Evolutionary conservation across 2,329 filamentous ascomycete genomes (phyloP), one percentile per base, ranked within the genome.

Genomic region (Pestalotiopsis sp.): DNA sequence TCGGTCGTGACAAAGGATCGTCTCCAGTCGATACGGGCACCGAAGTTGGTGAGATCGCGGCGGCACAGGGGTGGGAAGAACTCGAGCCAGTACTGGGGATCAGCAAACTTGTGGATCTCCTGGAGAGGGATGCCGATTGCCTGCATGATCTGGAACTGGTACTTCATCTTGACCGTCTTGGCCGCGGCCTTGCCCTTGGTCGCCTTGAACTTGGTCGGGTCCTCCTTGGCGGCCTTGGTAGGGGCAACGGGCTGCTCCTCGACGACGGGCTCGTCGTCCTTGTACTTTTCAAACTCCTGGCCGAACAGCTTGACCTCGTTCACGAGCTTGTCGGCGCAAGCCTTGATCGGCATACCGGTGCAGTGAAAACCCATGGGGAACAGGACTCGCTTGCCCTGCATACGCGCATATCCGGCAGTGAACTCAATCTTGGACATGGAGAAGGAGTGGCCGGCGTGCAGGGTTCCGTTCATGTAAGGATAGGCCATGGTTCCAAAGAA

Each of bases 261-360:
- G n/a, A 82, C 77, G 31, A 85, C 83, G 62, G 83, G 78, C 45
- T 83, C 83, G 2, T 85, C 89, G 67, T 90, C 88, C 67, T 88
- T 86, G 81, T 94, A 97, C 61, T 87, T 85, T 77, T 95, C 91
- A 72, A 98, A 98, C 76, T 94, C 90, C 78, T 92, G 84, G 25
- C 96, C 96, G 77, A 98, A 99, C 83, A 92, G 86, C 81, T 93
- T 90, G 68, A 98, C 91, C 83, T 99, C 96, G 71, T 94, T 90
- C 69, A 92, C 90, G 61, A 99, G 89, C 86, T 98, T 98, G 85
- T 99, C 95, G 67, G 96, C 94, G 77, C 94, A 97, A 5, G 96
- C 95, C 83, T 98, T 98, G 85, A 99, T 99, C 61, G 95, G 94
- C 92, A 99, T 97, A 75, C 96, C 96, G 0, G 95, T 98, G 83